Percentiles rank a stretch among this genome's conserved stretches.
Evolutionary conservation across 2,329 filamentous ascomycete species (phyloP).

Genomic region (Botrytis elliptica): DNA sequence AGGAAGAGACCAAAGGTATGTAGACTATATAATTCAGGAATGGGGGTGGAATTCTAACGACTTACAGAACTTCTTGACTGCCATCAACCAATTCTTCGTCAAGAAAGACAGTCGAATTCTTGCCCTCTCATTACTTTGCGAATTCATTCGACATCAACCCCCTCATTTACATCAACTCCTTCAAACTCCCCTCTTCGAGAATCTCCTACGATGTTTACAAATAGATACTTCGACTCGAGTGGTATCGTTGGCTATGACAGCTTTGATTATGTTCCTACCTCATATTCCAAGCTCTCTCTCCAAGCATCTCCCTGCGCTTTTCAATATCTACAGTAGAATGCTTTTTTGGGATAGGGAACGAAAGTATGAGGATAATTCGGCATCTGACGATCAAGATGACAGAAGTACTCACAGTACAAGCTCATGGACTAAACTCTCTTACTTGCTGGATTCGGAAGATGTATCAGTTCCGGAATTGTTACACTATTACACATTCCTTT

Average conservation of each 20-base stretch:
- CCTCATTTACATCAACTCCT: slow-evolving; percentile 72
- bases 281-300: slow-evolving; percentile 74
- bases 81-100: slow-evolving; percentile 64
- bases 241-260: slow-evolving; percentile 71
- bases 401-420: slow-evolving; percentile 42
- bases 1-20: slow-evolving; percentile 64
- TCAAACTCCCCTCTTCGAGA: slow-evolving; percentile 69
- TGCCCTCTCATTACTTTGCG: slow-evolving; percentile 64
- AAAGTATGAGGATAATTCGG: slow-evolving; percentile 21
- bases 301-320: slow-evolving; percentile 67
- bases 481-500: slow-evolving; percentile 78
- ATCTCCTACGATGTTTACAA: slow-evolving; percentile 71
- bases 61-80: slow-evolving; percentile 61
- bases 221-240: slow-evolving; percentile 75
- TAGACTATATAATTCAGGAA: slow-evolving; percentile 11
- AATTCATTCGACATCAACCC: slow-evolving; percentile 73
- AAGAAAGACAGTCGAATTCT: slow-evolving; percentile 63
- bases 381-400: slow-evolving; percentile 30
- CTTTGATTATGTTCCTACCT: slow-evolving; percentile 77
- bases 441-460: slow-evolving; percentile 61
- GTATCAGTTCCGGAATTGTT: slow-evolving; percentile 64
- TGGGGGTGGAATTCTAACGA: slow-evolving; percentile 29
- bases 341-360: slow-evolving; percentile 68
- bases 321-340: slow-evolving; percentile 77
- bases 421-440: slow-evolving; percentile 64